phyloP scores from a whole-genome alignment of 192 early-diverging fungal species.

The Rhizoclosmatium sp. region DNA sequence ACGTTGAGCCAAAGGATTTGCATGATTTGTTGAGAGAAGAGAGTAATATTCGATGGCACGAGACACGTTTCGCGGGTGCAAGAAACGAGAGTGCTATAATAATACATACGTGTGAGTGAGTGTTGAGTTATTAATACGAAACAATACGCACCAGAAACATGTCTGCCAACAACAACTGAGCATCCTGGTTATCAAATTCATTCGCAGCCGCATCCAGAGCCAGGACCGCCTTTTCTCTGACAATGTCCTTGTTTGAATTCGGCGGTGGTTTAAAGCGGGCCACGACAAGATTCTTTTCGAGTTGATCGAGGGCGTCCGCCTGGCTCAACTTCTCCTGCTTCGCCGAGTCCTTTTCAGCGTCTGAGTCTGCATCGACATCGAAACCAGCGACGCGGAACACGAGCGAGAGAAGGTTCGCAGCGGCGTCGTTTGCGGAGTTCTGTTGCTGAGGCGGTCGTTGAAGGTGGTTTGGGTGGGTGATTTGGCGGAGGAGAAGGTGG shows the following conservation, averaged over 20 bases:
- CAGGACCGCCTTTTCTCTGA: constrained; percentile 45
- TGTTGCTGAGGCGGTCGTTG: too few relatives aligned
- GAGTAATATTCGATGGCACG: constrained; percentile 72
- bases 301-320: not conserved
- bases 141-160: constrained; percentile 72
- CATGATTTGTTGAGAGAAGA: constrained; percentile 62
- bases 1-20: constrained; percentile 86
- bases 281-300: not conserved
- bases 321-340: too few relatives aligned
- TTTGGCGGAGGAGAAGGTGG: not conserved
- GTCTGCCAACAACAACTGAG: constrained; percentile 71
- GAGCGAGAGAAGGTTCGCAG: not conserved
- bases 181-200: constrained; percentile 59
- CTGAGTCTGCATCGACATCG: not conserved
- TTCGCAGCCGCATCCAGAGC: constrained; percentile 58
- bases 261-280: too few relatives aligned
- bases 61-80: constrained; percentile 57
- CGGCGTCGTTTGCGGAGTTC: not conserved
- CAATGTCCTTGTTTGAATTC: too few relatives aligned
- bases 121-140: not conserved
- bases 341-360: too few relatives aligned
- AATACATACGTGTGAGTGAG: not conserved
- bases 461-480: not conserved
- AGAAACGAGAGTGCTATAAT: constrained; percentile 14
- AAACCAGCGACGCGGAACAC: not conserved